Evolutionary conservation across 352 stramenopile genomes (phyloP), one percentile per base, ranked within the genome.

Genomic region (Hyaloperonospora brassicae): DNA sequence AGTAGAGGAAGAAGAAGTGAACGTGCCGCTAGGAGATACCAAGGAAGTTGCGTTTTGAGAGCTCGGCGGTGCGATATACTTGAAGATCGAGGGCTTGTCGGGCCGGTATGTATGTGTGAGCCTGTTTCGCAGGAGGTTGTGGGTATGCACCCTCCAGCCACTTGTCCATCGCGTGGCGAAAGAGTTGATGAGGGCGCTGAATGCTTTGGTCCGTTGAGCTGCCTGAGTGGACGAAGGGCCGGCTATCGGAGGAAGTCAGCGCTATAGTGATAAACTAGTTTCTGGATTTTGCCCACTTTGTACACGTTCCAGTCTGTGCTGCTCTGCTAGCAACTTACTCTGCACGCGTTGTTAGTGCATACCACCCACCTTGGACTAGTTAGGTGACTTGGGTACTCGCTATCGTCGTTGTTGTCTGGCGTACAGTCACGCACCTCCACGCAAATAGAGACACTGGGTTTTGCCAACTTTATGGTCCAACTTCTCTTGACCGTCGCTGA

Each of bases 11-110:
- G 57, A 66, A 52, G 55, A 50, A 8, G 27, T 34, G 27, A 8
- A 45, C 60, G 36, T 35, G 39, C 41, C 61, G 10, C 25, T 55
- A 45, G 51, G 40, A 62, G 56, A 56, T 42, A 70, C 76, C 52
- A 90, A 90, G 66, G 83, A 93, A 78, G 73, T 89, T 59, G 80
- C 79, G 53, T 93, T 93, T 68, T 93, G 84, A 74, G 24, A 59
- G 44, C 66, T 61, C 58, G 62, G 52, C 55, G 45, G 53, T 13
- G 34, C 49, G 62, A 14, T 52, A 30, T 38, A 60, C 40, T 38
- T 55, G 47, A 57, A 42, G 53, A 65, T 48, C 25, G 45, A 60
- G 31, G 25, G 48, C 47, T 50, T 39, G n/a, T 55, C 27, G n/a
- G 14, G n/a, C 11, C 39, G 47, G 23, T 25, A 25, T 64, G 47